Percentiles rank a stretch among this genome's conserved stretches.
phyloP scores from a whole-genome alignment of 345 rosid species.

The Eutrema yunnanense region DNA sequence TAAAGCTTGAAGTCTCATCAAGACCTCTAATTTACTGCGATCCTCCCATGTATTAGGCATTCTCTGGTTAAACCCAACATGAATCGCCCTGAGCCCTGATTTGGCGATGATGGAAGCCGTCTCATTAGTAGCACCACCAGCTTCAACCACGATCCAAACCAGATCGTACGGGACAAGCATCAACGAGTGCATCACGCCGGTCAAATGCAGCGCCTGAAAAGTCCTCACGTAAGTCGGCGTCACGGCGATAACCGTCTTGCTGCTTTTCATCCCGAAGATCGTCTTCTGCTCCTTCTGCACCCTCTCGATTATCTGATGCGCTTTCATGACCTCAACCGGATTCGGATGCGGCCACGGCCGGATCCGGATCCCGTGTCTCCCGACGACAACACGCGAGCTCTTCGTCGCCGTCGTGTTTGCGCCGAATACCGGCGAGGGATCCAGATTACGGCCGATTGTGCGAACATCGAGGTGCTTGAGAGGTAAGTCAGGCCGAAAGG shows the following conservation, averaged over 20 bases:
- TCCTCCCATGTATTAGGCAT: slow-evolving; percentile 84
- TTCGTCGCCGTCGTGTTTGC: slow-evolving; percentile 3
- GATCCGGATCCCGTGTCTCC: slow-evolving; percentile 99
- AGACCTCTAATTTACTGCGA: slow-evolving; percentile 60
- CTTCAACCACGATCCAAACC: slow-evolving; percentile 95
- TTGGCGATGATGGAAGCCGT: slow-evolving; percentile 59
- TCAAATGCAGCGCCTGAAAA: slow-evolving; percentile 85
- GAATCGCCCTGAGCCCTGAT: slow-evolving; percentile 59
- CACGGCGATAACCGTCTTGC: slow-evolving; percentile 60
- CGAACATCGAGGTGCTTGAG: slow-evolving; percentile 18
- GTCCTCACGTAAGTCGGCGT: slow-evolving; percentile 96
- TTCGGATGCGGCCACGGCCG: slow-evolving; percentile 99
- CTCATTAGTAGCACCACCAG: slow-evolving; percentile 78
- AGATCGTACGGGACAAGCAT: slow-evolving; percentile 87
- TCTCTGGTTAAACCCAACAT: slow-evolving; percentile 52
- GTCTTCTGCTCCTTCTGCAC: slow-evolving; percentile 86
- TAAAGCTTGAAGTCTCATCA: slow-evolving; percentile 81
- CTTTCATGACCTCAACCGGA: slow-evolving; percentile 85
- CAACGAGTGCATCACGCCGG: slow-evolving; percentile 85
- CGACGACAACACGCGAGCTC: slow-evolving; percentile 78
- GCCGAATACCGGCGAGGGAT: slow-evolving; percentile 26
- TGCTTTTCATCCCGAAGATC: slow-evolving; percentile 64
- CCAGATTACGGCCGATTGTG: slow-evolving; percentile 23
- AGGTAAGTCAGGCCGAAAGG: slow-evolving; percentile 43
- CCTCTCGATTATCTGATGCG: slow-evolving; percentile 80